Conservation (phyloP, 768 basidiomycete species). For the Boletus reticuloceps region DNA sequence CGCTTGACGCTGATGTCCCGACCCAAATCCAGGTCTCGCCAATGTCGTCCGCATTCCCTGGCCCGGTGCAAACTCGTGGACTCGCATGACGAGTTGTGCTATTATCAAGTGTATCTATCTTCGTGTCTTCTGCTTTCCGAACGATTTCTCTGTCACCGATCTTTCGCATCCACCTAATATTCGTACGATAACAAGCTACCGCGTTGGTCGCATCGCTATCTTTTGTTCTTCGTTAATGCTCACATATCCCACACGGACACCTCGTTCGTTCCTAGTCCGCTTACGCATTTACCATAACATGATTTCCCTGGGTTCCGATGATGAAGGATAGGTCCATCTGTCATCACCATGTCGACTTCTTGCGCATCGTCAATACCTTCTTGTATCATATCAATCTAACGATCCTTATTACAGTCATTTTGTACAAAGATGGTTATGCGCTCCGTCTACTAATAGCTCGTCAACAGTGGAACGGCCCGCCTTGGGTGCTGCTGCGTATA, state of each 20-base stretch:
- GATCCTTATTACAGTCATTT: neutral
- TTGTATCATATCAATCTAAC: slow-evolving; percentile 26
- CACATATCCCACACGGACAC: slow-evolving; percentile 20
- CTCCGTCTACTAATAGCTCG: neutral
- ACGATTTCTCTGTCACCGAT: slow-evolving; percentile 16
- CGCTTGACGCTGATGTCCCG: slow-evolving; percentile 38
- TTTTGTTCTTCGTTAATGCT: slow-evolving; percentile 29
- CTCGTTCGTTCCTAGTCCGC: slow-evolving; percentile 10
- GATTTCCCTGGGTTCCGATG: slow-evolving; percentile 12
- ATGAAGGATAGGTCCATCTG: slow-evolving; percentile 10
- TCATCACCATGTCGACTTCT: slow-evolving; percentile 16
- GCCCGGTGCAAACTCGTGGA: slow-evolving; percentile 32
- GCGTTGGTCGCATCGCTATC: slow-evolving; percentile 23
- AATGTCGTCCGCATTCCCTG: slow-evolving; percentile 78
- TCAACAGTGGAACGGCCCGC: neutral
- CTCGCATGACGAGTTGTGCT: slow-evolving; percentile 16
- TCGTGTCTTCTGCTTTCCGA: slow-evolving; percentile 13
- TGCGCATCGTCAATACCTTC: slow-evolving; percentile 14
- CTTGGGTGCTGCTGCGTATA: neutral
- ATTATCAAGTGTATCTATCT: slow-evolving; percentile 23
- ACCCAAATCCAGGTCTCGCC: slow-evolving; percentile 61
- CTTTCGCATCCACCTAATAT: slow-evolving; percentile 22
- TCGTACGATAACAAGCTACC: slow-evolving; percentile 17
- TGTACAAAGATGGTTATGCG: neutral
- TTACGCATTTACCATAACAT: slow-evolving; percentile 16